Percentiles rank a stretch among this genome's conserved stretches.
Evolutionary conservation across 2,329 filamentous ascomycete species (phyloP).

Genomic region (Hypoxylon sp.): DNA sequence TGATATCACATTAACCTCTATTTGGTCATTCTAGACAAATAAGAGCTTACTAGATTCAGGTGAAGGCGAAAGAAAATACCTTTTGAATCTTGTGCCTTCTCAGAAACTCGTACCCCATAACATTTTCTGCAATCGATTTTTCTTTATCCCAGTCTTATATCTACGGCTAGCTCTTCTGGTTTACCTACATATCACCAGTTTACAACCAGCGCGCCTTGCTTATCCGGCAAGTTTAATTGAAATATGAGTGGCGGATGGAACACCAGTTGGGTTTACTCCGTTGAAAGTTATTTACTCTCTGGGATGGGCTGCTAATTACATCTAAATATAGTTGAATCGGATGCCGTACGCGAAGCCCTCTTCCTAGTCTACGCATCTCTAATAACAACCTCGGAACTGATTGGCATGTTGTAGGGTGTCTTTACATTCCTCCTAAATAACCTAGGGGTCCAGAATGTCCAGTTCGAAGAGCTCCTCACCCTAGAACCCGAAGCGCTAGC

Average conservation of each 20-base stretch:
- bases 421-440: conserved; percentile 96
- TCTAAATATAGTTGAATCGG: conserved; percentile 79
- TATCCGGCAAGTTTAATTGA: conserved; percentile 40
- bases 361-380: conserved; percentile 31
- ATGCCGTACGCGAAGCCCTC: conserved; percentile 76
- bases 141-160: neutral
- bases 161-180: conserved; percentile 2
- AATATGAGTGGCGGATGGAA: conserved; percentile 90
- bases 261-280: conserved; percentile 73
- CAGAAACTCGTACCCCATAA: neutral
- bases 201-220: conserved; percentile 38
- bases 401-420: conserved; percentile 77
- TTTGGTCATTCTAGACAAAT: conserved; percentile 10
- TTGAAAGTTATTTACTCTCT: conserved; percentile 4
- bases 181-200: conserved; percentile 14
- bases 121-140: conserved; percentile 1
- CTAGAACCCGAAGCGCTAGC: conserved; percentile 83
- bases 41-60: neutral
- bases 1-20: conserved; percentile 20
- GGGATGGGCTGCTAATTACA: conserved; percentile 43
- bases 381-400: conserved; percentile 46
- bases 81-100: neutral
- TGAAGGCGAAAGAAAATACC: neutral
- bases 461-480: conserved; percentile 96
- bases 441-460: conserved; percentile 91